phyloP scores from a whole-genome alignment of 495 filamentous ascomycete genomes.

The Daldinia grandis region DNA sequence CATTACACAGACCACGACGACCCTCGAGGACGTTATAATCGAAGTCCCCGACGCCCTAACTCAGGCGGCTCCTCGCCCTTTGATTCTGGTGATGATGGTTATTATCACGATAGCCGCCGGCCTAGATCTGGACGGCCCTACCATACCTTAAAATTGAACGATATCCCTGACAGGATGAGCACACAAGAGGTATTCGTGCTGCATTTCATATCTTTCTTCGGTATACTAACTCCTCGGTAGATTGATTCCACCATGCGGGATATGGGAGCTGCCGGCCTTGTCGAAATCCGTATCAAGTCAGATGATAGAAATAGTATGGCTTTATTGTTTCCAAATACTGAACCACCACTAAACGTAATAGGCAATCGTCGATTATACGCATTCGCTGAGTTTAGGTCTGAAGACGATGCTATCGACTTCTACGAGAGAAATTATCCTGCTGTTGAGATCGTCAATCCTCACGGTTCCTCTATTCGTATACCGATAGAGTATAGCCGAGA shows the following conservation, averaged over 20 bases:
- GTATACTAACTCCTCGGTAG: constrained; percentile 23
- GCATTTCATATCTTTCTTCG: background rate
- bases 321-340: background rate
- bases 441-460: constrained; percentile 61
- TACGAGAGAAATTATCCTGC: constrained; percentile 70
- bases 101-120: constrained; percentile 40
- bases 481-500: constrained; percentile 49
- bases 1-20: constrained; percentile 34
- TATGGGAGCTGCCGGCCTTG: constrained; percentile 42
- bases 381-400: constrained; percentile 70
- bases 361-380: constrained; percentile 73
- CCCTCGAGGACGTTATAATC: constrained; percentile 16
- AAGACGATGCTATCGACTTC: constrained; percentile 70
- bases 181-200: constrained; percentile 32
- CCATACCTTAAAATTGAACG: constrained; percentile 45
- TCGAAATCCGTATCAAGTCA: constrained; percentile 45
- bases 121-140: constrained; percentile 41
- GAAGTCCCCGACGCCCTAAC: constrained; percentile 38
- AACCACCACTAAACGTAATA: constrained; percentile 62
- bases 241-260: constrained; percentile 41
- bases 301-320: constrained; percentile 40
- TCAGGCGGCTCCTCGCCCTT: constrained; percentile 39
- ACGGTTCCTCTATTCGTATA: constrained; percentile 35
- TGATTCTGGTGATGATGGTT: constrained; percentile 32
- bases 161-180: constrained; percentile 42